These are phyloP conservation scores for Eucalyptus pauciflora DNA, from an alignment of 345 rosid species.

Conservation along the genomic window DNA sequence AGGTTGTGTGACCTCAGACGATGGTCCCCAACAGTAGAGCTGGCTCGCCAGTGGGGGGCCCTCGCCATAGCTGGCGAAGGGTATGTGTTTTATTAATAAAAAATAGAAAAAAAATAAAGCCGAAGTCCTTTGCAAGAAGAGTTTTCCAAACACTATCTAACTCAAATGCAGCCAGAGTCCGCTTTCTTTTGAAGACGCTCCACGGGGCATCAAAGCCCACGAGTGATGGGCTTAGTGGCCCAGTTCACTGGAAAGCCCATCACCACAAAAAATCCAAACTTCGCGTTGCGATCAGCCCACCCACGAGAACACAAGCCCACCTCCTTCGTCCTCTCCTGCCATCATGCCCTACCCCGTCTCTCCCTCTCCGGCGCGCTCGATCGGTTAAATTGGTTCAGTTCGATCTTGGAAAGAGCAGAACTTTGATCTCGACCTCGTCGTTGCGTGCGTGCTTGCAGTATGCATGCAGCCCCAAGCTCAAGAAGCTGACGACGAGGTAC, in stretches of 20 bases:
- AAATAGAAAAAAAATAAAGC: too few species aligned
- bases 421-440: not conserved
- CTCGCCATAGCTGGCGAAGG: fast-evolving
- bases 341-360: not conserved
- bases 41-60: fast-evolving
- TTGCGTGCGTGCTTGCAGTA: not conserved
- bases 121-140: too few species aligned
- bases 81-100: too few species aligned
- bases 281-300: not conserved
- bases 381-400: not conserved
- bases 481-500: not conserved
- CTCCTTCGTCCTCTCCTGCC: not conserved
- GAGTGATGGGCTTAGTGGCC: too few species aligned
- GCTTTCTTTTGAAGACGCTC: too few species aligned
- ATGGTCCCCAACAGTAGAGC: fast-evolving
- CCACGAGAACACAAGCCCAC: not conserved
- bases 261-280: not conserved
- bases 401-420: not conserved
- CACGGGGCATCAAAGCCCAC: too few species aligned
- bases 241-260: not conserved
- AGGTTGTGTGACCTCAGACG: too few species aligned
- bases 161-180: too few species aligned
- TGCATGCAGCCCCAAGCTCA: not conserved
- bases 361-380: not conserved
- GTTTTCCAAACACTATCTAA: too few species aligned